Conservation (phyloP, 108 stramenopile genomes). For the Skeletonema potamos region DNA sequence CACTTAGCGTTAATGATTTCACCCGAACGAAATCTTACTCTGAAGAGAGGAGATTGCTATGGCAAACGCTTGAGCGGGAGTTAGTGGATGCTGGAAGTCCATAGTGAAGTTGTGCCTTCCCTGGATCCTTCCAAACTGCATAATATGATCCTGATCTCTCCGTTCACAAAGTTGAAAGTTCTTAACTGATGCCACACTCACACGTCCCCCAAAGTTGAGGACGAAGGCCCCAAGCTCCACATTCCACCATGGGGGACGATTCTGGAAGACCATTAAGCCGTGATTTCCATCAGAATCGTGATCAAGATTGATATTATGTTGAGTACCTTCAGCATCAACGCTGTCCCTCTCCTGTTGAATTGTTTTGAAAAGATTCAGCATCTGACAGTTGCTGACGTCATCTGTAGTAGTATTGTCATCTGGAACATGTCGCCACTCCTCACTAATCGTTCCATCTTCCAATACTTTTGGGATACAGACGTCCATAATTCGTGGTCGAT, state of each 20-base stretch:
- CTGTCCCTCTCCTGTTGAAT: slow-evolving; percentile 49
- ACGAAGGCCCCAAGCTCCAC: slow-evolving; percentile 84
- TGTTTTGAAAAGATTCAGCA: slow-evolving; percentile 72
- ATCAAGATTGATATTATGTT: slow-evolving; percentile 5
- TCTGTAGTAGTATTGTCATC: slow-evolving; percentile 24
- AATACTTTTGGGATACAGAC: slow-evolving; percentile 81
- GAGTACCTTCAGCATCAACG: slow-evolving; percentile 13
- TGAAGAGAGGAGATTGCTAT: slow-evolving; percentile 88
- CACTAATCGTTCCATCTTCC: slow-evolving; percentile 45
- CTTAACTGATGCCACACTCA: slow-evolving; percentile 87
- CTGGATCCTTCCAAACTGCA: slow-evolving; percentile 88
- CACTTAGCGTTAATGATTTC: slow-evolving; percentile 3
- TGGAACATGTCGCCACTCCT: slow-evolving; percentile 51
- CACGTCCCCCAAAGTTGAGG: slow-evolving; percentile 88
- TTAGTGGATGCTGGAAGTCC: slow-evolving; percentile 87
- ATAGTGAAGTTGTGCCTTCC: slow-evolving; percentile 88
- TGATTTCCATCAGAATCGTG: slow-evolving; percentile 45
- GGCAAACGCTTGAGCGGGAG: slow-evolving; percentile 87
- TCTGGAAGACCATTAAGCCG: slow-evolving; percentile 75
- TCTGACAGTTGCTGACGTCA: slow-evolving; percentile 31
- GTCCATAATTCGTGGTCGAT: slow-evolving; percentile 87
- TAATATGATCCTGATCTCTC: slow-evolving; percentile 72
- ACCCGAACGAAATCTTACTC: slow-evolving; percentile 85
- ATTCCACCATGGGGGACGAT: slow-evolving; percentile 91
- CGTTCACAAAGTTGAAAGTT: slow-evolving; percentile 89